Conservation (phyloP, 2,329 filamentous ascomycete genomes). For the Ophiognomonia clavigignenti-juglandacearum region DNA sequence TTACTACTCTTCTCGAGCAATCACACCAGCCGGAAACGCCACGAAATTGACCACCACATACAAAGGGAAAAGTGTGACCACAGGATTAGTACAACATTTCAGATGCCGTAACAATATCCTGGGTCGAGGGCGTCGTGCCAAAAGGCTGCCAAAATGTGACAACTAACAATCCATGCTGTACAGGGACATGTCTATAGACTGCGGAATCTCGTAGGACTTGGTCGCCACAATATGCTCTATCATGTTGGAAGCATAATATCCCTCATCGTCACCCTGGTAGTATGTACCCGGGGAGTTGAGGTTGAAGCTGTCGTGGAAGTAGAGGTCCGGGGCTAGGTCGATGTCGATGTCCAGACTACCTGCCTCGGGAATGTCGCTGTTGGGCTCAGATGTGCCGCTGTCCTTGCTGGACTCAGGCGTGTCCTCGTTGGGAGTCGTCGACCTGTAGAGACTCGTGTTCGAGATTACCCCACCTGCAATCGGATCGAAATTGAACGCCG, state of each 20-base stretch:
- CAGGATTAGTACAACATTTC: not conserved
- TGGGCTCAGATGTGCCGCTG: constrained; percentile 53
- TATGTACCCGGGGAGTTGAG: constrained; percentile 19
- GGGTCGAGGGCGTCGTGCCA: too few relatives aligned
- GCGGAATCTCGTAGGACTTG: constrained; percentile 40
- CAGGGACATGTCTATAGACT: constrained; percentile 38
- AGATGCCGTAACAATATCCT: too few relatives aligned
- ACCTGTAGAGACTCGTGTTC: constrained; percentile 49
- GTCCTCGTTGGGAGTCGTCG: constrained; percentile 52
- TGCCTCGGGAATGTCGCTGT: constrained; percentile 56
- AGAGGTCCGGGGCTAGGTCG: constrained; percentile 33
- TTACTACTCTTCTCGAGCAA: too few relatives aligned
- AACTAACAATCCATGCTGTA: constrained; percentile 32
- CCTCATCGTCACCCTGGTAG: not conserved
- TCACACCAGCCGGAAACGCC: not conserved
- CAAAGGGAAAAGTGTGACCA: not conserved
- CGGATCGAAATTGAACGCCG: constrained; percentile 35
- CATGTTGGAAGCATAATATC: constrained; percentile 7
- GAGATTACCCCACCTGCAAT: constrained; percentile 43
- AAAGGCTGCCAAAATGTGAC: not conserved
- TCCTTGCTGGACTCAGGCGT: constrained; percentile 62
- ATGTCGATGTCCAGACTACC: constrained; percentile 49
- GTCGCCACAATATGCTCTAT: constrained; percentile 34
- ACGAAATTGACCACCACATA: not conserved
- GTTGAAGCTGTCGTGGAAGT: constrained; percentile 34